A percentile compares a stretch with the other conserved stretches of the same genome.
phyloP scores from a whole-genome alignment of 1,139 yeast species.

The Geotrichum fermentans region DNA sequence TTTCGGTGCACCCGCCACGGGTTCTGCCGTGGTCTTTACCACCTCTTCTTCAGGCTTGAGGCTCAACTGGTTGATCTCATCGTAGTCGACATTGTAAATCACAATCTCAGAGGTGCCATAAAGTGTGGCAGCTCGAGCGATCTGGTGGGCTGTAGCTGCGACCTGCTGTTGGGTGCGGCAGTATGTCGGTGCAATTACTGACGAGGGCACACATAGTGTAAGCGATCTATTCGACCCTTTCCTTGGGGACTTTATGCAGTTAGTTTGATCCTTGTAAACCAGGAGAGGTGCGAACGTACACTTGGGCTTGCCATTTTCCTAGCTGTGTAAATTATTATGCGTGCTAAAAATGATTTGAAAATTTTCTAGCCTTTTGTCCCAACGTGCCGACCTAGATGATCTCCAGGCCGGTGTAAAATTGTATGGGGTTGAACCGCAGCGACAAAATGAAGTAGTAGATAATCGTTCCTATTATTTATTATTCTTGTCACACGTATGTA shows the following conservation, averaged over 20 bases:
- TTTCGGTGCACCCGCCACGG: background rate
- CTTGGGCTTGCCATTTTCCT: no score
- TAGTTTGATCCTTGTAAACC: no score
- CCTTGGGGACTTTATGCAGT: background rate
- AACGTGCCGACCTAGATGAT: no score
- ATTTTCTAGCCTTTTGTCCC: no score
- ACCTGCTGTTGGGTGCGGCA: slow-evolving; percentile 67
- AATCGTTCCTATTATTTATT: no score
- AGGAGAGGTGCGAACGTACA: no score
- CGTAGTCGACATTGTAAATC: slow-evolving; percentile 42
- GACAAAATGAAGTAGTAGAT: no score
- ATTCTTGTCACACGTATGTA: no score
- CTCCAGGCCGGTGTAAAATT: no score
- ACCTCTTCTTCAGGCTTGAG: background rate
- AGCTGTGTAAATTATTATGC: no score
- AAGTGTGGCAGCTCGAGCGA: slow-evolving; percentile 68
- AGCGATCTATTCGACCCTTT: slow-evolving; percentile 10
- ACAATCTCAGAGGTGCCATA: slow-evolving; percentile 71
- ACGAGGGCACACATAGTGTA: slow-evolving; percentile 58
- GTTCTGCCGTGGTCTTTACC: background rate
- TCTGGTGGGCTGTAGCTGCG: slow-evolving; percentile 67
- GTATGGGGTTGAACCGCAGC: no score
- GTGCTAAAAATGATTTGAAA: no score
- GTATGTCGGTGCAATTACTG: slow-evolving; percentile 48
- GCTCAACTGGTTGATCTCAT: background rate